phyloP scores from a whole-genome alignment of 2,329 filamentous ascomycete species.

The Colletotrichum falcatum region DNA sequence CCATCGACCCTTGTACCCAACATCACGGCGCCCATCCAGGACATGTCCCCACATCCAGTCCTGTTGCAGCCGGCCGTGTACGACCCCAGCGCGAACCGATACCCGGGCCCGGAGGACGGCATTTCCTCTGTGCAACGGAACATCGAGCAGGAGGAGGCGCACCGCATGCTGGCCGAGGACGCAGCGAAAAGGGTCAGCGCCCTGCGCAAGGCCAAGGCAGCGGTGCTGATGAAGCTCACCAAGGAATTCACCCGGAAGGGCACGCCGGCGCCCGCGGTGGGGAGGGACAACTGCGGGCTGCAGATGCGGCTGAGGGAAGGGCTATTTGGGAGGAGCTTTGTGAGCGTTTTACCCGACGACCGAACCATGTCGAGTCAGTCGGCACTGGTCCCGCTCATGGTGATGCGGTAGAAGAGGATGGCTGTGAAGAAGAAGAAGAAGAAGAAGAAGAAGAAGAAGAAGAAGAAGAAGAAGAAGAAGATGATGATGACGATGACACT shows the following conservation, averaged over 20 bases:
- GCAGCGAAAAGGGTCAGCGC: conserved; percentile 65
- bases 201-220: conserved; percentile 69
- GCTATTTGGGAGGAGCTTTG: conserved; percentile 54
- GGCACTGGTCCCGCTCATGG: conserved; percentile 70
- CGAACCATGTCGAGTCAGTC: conserved; percentile 64
- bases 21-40: conserved; percentile 64
- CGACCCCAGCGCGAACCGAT: conserved; percentile 53
- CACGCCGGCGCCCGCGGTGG: conserved; percentile 38
- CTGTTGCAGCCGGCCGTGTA: conserved; percentile 69
- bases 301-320: conserved; percentile 56
- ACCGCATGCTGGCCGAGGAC: conserved; percentile 69
- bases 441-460: neutral
- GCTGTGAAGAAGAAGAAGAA: conserved; percentile 30
- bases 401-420: conserved; percentile 54
- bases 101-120: conserved; percentile 53
- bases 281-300: conserved; percentile 47
- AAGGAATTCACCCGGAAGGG: conserved; percentile 57
- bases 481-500: neutral
- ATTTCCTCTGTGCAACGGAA: conserved; percentile 70
- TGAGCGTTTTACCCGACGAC: conserved; percentile 56
- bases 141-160: conserved; percentile 66
- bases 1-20: conserved; percentile 49
- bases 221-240: conserved; percentile 69
- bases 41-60: conserved; percentile 61
- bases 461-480: conserved; percentile 44